These are phyloP conservation scores for Tolypocladium ophioglossoides DNA, from an alignment of 2,329 filamentous ascomycete genomes.

Conservation along the genomic window DNA sequence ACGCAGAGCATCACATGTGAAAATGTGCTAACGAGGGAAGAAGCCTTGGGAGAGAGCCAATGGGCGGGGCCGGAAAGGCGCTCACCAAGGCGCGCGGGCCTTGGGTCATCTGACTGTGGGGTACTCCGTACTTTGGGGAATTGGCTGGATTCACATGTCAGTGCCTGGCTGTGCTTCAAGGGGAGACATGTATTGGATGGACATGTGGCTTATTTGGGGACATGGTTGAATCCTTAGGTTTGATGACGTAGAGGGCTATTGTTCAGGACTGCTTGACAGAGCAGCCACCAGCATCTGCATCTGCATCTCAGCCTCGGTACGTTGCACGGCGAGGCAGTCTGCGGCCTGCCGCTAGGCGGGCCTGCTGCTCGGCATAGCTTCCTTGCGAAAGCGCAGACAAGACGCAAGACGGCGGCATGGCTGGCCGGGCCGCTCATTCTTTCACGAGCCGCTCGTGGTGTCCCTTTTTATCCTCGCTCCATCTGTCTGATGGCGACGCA, in stretches of 20 bases:
- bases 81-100: not conserved
- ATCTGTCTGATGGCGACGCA: not conserved
- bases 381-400: not conserved
- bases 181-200: not conserved
- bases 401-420: not conserved
- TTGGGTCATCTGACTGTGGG: slow-evolving; percentile 1
- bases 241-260: not conserved
- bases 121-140: no score
- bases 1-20: not conserved
- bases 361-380: no score
- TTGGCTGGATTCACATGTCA: slow-evolving; percentile 1
- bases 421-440: no score
- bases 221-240: not conserved
- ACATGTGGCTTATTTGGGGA: not conserved
- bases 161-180: not conserved
- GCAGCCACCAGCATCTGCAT: no score
- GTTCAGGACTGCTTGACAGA: no score
- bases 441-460: not conserved
- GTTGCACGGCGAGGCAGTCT: not conserved
- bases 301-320: not conserved
- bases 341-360: not conserved
- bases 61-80: not conserved
- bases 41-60: not conserved
- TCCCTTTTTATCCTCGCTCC: not conserved
- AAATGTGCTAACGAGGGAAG: not conserved